Evolutionary conservation across 2,329 filamentous ascomycete species (phyloP).

Genomic region (Byssoonygena ceratinophila): DNA sequence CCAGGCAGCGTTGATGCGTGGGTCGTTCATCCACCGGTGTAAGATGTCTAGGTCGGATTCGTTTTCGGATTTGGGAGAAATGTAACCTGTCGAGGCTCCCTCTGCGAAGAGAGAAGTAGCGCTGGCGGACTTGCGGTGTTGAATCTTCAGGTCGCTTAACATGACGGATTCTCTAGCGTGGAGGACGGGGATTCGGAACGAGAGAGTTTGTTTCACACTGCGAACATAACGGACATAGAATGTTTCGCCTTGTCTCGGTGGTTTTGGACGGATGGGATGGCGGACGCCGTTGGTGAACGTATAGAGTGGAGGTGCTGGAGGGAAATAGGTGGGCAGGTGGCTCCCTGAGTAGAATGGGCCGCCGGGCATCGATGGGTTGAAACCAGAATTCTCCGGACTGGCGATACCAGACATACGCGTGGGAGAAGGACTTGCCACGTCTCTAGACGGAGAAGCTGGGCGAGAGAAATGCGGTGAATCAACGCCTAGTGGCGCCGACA

Average conservation of each 20-base stretch:
- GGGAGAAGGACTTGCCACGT: background rate
- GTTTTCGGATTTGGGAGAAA: slow-evolving; percentile 20
- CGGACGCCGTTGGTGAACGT: slow-evolving; percentile 65
- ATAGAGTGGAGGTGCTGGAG: slow-evolving; percentile 72
- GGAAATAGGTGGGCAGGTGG: slow-evolving; percentile 83
- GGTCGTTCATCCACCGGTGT: slow-evolving; percentile 78
- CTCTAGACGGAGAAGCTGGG: slow-evolving; percentile 9
- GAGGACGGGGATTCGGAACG: slow-evolving; percentile 72
- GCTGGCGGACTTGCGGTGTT: slow-evolving; percentile 17
- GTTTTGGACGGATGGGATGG: slow-evolving; percentile 79
- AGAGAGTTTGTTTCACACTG: slow-evolving; percentile 71
- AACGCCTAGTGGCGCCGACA: slow-evolving; percentile 38
- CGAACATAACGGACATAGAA: slow-evolving; percentile 86
- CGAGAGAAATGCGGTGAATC: slow-evolving; percentile 26
- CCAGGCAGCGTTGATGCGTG: slow-evolving; percentile 80
- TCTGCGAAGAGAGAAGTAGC: slow-evolving; percentile 23
- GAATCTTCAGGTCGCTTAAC: slow-evolving; percentile 20
- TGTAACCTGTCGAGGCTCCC: slow-evolving; percentile 28
- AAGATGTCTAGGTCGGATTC: slow-evolving; percentile 56
- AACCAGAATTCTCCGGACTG: background rate
- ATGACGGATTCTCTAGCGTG: slow-evolving; percentile 49
- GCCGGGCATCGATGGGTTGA: slow-evolving; percentile 16
- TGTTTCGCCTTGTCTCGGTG: slow-evolving; percentile 76
- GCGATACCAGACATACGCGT: background rate
- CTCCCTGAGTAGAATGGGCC: slow-evolving; percentile 73